A percentile compares a stretch with the other conserved stretches of the same genome.
These are phyloP conservation scores for Ambrosiella cleistominuta DNA, from an alignment of 2,329 filamentous ascomycete genomes.

Conservation along the genomic window DNA sequence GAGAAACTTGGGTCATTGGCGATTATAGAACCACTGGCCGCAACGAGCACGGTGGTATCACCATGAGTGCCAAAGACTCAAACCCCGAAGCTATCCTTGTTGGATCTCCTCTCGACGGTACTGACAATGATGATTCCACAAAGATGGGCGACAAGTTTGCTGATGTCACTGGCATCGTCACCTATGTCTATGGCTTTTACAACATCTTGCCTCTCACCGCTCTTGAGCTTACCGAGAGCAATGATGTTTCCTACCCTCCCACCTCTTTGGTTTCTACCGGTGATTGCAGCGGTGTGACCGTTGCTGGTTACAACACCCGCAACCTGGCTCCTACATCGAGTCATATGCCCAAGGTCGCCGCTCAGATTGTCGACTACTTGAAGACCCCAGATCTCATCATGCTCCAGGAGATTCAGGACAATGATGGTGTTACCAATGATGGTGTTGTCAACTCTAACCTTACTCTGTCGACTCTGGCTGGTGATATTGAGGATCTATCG, in stretches of 20 bases:
- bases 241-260: conserved; percentile 29
- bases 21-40: conserved; percentile 44
- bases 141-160: conserved; percentile 47
- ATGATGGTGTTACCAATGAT: conserved; percentile 43
- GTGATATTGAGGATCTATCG: conserved; percentile 31
- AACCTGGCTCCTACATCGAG: conserved; percentile 42
- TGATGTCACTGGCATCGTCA: conserved; percentile 52
- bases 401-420: conserved; percentile 54
- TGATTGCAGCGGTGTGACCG: conserved; percentile 41
- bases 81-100: conserved; percentile 55
- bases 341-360: conserved; percentile 40
- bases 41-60: conserved; percentile 47
- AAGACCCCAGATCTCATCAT: conserved; percentile 47
- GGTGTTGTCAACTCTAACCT: conserved; percentile 37
- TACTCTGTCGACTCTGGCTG: conserved; percentile 38
- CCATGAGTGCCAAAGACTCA: conserved; percentile 42
- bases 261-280: conserved; percentile 36
- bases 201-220: conserved; percentile 46
- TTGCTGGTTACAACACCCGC: conserved; percentile 54
- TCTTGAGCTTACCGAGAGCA: conserved; percentile 29
- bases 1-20: conserved; percentile 53
- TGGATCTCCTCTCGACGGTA: conserved; percentile 46
- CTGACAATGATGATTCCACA: conserved; percentile 37
- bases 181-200: conserved; percentile 51
- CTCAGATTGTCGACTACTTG: conserved; percentile 47